Conservation (phyloP, 768 basidiomycete species). For the Tulasnella sp. region DNA sequence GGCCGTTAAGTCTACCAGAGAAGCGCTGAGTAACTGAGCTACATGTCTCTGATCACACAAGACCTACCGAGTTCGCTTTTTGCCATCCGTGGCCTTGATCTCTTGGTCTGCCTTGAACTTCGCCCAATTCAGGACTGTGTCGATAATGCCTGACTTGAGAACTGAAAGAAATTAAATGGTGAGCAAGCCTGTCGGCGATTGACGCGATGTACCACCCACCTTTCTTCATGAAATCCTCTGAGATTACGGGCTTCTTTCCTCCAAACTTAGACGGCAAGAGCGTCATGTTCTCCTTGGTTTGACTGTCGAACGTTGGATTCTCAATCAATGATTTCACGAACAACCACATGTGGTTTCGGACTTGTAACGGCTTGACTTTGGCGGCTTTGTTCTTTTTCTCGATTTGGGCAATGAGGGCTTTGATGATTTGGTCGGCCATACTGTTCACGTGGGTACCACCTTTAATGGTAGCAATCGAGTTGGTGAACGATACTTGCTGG, state of each 20-base stretch:
- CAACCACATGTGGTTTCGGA: slow-evolving; percentile 98
- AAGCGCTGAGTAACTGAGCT: background rate
- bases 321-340: slow-evolving; percentile 94
- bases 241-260: slow-evolving; percentile 68
- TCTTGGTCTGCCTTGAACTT: slow-evolving; percentile 94
- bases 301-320: slow-evolving; percentile 98
- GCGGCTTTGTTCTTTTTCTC: slow-evolving; percentile 97
- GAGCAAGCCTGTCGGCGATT: slow-evolving; percentile 1
- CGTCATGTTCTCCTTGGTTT: slow-evolving; percentile 94
- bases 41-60: background rate
- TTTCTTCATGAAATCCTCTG: slow-evolving; percentile 95
- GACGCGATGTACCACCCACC: slow-evolving; percentile 34
- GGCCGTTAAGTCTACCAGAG: slow-evolving; percentile 60
- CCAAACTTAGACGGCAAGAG: slow-evolving; percentile 74
- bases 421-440: slow-evolving; percentile 82
- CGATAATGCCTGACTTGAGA: slow-evolving; percentile 77
- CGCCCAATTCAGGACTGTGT: slow-evolving; percentile 90
- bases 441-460: slow-evolving; percentile 87
- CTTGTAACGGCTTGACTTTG: slow-evolving; percentile 83
- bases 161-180: slow-evolving; percentile 36
- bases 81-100: slow-evolving; percentile 91
- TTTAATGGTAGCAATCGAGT: slow-evolving; percentile 92
- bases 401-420: slow-evolving; percentile 67
- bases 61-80: slow-evolving; percentile 69
- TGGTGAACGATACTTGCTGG: slow-evolving; percentile 94